Evolutionary conservation across 2,329 filamentous ascomycete species (phyloP).

Genomic region (Bretziella fagacearum): DNA sequence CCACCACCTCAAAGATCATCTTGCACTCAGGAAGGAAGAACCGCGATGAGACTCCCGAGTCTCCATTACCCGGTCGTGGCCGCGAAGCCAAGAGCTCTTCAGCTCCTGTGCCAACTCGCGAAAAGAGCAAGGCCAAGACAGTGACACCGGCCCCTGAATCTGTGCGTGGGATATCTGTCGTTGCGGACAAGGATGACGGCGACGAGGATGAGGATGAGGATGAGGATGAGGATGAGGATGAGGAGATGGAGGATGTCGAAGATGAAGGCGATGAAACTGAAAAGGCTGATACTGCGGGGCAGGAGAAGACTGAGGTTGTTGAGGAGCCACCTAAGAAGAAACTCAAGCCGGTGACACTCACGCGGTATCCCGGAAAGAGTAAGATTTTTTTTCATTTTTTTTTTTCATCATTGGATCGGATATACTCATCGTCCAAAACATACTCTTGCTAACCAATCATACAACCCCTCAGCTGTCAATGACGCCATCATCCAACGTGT

Average conservation of each 20-base stretch:
- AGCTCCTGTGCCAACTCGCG: constrained; percentile 6
- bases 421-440: not conserved
- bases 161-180: not conserved
- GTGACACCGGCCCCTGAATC: constrained; percentile 7
- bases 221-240: not conserved
- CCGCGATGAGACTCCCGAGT: constrained; percentile 7
- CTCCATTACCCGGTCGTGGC: not conserved
- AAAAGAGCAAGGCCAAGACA: constrained; percentile 9
- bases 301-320: not conserved
- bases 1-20: constrained; percentile 38
- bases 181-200: not conserved
- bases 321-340: constrained; percentile 10
- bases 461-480: not conserved
- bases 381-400: not conserved
- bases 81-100: not conserved
- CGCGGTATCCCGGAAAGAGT: constrained; percentile 12
- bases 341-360: constrained; percentile 8
- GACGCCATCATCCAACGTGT: constrained; percentile 13
- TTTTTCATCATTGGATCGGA: not conserved
- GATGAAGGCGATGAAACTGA: not conserved
- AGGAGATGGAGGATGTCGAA: not conserved
- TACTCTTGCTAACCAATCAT: not conserved
- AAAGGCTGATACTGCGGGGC: not conserved
- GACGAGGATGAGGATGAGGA: constrained; percentile 3
- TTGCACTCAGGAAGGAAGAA: constrained; percentile 40